Base-by-base conservation (phyloP, 352 stramenopile genomes). In the Globisporangium recalcitrans region DNA sequence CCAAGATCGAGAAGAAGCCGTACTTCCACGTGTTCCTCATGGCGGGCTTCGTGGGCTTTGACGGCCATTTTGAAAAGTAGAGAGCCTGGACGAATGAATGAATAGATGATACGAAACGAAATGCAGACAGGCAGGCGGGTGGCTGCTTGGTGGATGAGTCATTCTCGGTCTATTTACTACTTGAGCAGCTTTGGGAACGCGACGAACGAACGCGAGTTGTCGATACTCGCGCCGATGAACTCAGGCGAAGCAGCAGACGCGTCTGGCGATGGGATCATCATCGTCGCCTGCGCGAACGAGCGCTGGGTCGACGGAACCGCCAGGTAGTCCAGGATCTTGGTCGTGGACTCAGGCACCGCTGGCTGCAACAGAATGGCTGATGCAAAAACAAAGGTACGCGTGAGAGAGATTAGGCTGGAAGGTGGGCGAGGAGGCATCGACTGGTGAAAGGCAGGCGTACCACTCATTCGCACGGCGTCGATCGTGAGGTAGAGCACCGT, bases 1-100 rank as follows among this genome's bases (percentile, higher is more conserved):
- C 77, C 42, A 79, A 86, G 58, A 83, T 98, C 49, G 82, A 88
- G 52, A 97, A 97, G 75, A 98, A 98, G 60, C 48, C 65, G 1
- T 97, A 94, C 64, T 94, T 97, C 66, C 84, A 93, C 64, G 84
- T 95, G 4, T 97, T 98, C 68, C 80, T 96, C 65, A 85, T 98
- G 70, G 82, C 85, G 8, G 91, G 91, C 11, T 97, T 97, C 69
- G 83, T 95, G 65, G 91, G 91, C 27, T 98, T 98, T 71, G 89
- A 98, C 67, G 91, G 91, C 31, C 86, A 96, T 60, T 98, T 94
- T 77, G 90, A 94, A 51, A 90, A 87, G 63, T 94, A 88, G 61
- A 62, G 10, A 46, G 27, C 4, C 13, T 32, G 42, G 7, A 4
- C 9, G 56, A 19, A 24, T 24, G 8, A 24, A 26, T 16, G 16